Evolutionary conservation across 148 eudicot genomes (phyloP).

Genomic region (Chenopodium album): DNA sequence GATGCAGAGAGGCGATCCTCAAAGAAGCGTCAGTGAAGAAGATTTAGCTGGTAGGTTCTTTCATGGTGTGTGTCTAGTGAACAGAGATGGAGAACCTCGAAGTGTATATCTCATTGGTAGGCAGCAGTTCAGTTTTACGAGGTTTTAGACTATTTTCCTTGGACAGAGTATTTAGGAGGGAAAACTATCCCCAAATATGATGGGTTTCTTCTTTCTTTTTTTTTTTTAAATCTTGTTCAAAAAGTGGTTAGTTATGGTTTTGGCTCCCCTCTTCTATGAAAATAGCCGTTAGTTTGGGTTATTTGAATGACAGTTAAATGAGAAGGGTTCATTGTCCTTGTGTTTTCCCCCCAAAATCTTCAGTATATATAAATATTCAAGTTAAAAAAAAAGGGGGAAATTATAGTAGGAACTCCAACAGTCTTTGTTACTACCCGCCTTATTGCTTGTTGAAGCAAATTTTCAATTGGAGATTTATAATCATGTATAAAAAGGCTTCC

Average conservation of each 20-base stretch:
- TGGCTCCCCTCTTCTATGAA: slow-evolving; percentile 34
- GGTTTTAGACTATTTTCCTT: slow-evolving; percentile 19
- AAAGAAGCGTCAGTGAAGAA: slow-evolving; percentile 48
- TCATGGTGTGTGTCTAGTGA: slow-evolving; percentile 11
- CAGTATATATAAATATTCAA: slow-evolving; percentile 7
- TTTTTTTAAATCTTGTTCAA: slow-evolving; percentile 30
- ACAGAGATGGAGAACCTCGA: slow-evolving; percentile 7
- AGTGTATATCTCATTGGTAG: slow-evolving; percentile 22
- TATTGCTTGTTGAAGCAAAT: slow-evolving; percentile 24
- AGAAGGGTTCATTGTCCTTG: slow-evolving; percentile 19
- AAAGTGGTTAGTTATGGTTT: slow-evolving; percentile 39
- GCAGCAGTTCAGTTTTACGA: slow-evolving; percentile 2
- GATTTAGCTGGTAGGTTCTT: not conserved
- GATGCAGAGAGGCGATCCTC: slow-evolving; percentile 29
- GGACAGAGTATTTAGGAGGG: slow-evolving; percentile 34
- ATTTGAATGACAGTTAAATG: slow-evolving; percentile 55
- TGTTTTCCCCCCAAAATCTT: slow-evolving; percentile 23
- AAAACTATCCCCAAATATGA: slow-evolving; percentile 19
- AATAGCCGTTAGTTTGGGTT: slow-evolving; percentile 39
- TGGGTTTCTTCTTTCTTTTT: slow-evolving; percentile 10
- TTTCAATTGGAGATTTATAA: slow-evolving; percentile 22
- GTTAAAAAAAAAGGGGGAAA: slow-evolving; percentile 24
- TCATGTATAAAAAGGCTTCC: slow-evolving; percentile 23
- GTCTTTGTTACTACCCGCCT: slow-evolving; percentile 12
- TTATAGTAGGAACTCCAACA: slow-evolving; percentile 11